Percentiles rank a stretch among this genome's conserved stretches.
These are phyloP conservation scores for Penicillium sp. DNA, from an alignment of 2,329 filamentous ascomycete species.

Conservation along the genomic window DNA sequence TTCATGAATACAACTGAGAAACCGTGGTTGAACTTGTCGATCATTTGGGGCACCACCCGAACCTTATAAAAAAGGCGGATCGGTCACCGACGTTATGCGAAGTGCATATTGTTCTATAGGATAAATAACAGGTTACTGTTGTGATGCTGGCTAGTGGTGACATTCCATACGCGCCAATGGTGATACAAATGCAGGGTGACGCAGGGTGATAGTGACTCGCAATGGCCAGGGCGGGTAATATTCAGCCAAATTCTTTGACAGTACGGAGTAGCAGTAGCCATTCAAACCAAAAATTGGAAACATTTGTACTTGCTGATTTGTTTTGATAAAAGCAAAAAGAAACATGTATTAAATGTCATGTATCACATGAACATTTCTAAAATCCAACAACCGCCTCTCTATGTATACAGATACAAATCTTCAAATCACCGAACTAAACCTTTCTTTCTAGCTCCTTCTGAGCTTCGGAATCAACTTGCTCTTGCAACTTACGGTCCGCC, in stretches of 20 bases:
- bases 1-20: too few relatives aligned
- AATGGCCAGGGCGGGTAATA: too few relatives aligned
- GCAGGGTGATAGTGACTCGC: too few relatives aligned
- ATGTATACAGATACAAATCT: conserved; percentile 22
- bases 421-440: conserved; percentile 20
- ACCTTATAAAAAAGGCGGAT: not conserved
- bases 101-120: not conserved
- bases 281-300: conserved; percentile 33
- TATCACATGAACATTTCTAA: conserved; percentile 16
- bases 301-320: not conserved
- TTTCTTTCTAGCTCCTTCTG: conserved; percentile 36
- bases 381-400: conserved; percentile 17
- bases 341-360: conserved; percentile 18
- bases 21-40: too few relatives aligned
- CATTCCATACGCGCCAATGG: too few relatives aligned
- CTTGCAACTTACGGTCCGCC: conserved; percentile 62
- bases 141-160: not conserved
- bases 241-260: not conserved
- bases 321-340: not conserved
- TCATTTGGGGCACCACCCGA: too few relatives aligned
- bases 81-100: not conserved
- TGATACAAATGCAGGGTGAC: too few relatives aligned
- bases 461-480: conserved; percentile 48
- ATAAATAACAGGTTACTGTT: not conserved
- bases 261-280: not conserved